Evolutionary conservation across 179 eudicot species (phyloP).

Genomic region (Nepenthes alata): DNA sequence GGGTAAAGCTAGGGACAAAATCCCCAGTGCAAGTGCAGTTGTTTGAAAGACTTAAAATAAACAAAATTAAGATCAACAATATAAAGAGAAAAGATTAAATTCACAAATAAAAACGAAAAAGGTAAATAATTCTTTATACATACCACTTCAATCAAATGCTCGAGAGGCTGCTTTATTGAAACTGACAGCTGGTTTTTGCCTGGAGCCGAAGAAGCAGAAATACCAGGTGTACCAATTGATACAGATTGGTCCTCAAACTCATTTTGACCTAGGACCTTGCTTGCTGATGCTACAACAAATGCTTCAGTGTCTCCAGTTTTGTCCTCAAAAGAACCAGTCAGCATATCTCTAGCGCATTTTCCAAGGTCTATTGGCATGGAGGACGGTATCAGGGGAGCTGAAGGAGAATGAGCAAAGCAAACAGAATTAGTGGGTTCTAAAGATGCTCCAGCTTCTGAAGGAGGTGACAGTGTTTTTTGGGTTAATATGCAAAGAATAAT

Average conservation of each 20-base stretch:
- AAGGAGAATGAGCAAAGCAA: neutral
- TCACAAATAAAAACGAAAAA: neutral
- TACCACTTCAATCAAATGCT: neutral
- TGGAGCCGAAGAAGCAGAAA: neutral
- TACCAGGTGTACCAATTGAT: neutral
- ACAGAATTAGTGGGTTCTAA: neutral
- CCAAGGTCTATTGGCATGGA: neutral
- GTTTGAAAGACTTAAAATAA: no score
- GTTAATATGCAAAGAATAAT: neutral
- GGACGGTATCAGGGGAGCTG: neutral
- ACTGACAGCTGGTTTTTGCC: neutral
- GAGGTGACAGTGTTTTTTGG: neutral
- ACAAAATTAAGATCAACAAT: neutral
- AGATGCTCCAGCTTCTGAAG: neutral
- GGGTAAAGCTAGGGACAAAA: no score
- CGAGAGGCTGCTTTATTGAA: neutral
- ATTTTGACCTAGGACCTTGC: neutral
- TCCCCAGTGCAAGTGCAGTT: no score
- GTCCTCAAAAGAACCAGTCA: neutral
- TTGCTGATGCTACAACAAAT: neutral
- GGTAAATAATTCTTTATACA: neutral
- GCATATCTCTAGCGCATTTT: neutral
- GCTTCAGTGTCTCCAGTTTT: neutral
- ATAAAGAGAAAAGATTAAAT: neutral
- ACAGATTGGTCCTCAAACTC: neutral